Evolutionary conservation across 495 filamentous ascomycete genomes (phyloP), one percentile per base, ranked within the genome.

Genomic region (Tirmania nivea): DNA sequence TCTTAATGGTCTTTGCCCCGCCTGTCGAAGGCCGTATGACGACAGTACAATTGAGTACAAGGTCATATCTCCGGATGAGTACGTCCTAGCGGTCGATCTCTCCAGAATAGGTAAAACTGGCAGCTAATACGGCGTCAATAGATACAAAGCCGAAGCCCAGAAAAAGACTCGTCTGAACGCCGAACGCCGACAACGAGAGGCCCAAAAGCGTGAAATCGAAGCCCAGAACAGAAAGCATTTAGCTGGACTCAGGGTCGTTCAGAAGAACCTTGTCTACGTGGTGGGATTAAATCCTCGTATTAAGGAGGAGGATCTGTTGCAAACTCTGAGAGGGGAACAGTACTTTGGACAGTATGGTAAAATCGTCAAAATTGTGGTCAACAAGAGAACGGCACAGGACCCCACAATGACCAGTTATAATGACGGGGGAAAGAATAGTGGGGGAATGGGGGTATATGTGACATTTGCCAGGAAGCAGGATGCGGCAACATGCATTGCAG

Each of bases 311-410:
- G 85, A 86, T 56, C 74, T 97, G 9, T 72, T 94, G 52, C 78
- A 83, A 63, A 94, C 86, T 0, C 72, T 99, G 17, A 80, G 92
- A 49, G 84, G 85, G 47, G 73, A 75, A 48, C 79, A 93, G 57
- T 99, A 95, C 65, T 99, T 99, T 63, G 92, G 92, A 5, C 92
- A 96, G 64, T 99, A 99, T 65, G 92, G 92, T 57, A 89, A 90
- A 63, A 99, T 99, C 57, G 78, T 90, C 59, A 99, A 99, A 63
- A 96, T 99, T 39, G 93, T 94, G 48, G 93, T 99, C 53, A 95
- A 88, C 70, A 96, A 94, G 65, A 79, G 87, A 34, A 64, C 62
- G 21, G 51, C 62, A 49, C 62, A 61, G 37, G 60, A 62, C 47
- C 52, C 57, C 16, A 51, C 52, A 20, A 19, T 45, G 12, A 4